Conservation (phyloP, 495 filamentous ascomycete species). For the Neurospora sp. region DNA sequence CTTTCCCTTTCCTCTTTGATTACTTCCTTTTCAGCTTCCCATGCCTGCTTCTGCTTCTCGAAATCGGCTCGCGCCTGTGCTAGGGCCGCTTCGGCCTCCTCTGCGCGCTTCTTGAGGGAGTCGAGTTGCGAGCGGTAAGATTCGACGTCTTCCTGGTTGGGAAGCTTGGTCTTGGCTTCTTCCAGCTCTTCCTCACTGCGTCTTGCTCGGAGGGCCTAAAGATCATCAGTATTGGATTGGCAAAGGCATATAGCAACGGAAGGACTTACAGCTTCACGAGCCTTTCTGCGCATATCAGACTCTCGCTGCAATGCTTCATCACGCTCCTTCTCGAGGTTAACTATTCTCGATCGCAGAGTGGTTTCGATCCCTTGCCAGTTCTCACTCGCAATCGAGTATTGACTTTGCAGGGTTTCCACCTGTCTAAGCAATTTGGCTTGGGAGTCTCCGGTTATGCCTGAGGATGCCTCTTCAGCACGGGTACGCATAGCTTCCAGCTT, state of each 20-base stretch:
- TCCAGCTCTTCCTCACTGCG: constrained; percentile 78
- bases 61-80: constrained; percentile 35
- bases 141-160: constrained; percentile 42
- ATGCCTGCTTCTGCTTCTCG: constrained; percentile 44
- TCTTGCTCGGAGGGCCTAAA: constrained; percentile 62
- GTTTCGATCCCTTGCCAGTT: constrained; percentile 97
- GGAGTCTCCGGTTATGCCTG: constrained; percentile 67
- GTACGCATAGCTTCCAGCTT: constrained; percentile 81
- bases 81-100: constrained; percentile 55
- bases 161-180: constrained; percentile 50
- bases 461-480: constrained; percentile 82
- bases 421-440: constrained; percentile 87
- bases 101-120: constrained; percentile 49
- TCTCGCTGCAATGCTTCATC: constrained; percentile 80
- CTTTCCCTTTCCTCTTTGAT: constrained; percentile 42
- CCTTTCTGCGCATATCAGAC: constrained; percentile 72
- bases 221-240: constrained; percentile 14
- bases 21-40: constrained; percentile 59
- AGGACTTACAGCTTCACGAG: constrained; percentile 65
- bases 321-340: constrained; percentile 74
- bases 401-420: constrained; percentile 89
- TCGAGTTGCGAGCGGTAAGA: constrained; percentile 55
- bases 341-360: constrained; percentile 62
- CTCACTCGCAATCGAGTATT: constrained; percentile 87
- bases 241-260: neutral